Evolutionary conservation across 2,329 filamentous ascomycete genomes (phyloP).

Genomic region (Venturia carpophila): DNA sequence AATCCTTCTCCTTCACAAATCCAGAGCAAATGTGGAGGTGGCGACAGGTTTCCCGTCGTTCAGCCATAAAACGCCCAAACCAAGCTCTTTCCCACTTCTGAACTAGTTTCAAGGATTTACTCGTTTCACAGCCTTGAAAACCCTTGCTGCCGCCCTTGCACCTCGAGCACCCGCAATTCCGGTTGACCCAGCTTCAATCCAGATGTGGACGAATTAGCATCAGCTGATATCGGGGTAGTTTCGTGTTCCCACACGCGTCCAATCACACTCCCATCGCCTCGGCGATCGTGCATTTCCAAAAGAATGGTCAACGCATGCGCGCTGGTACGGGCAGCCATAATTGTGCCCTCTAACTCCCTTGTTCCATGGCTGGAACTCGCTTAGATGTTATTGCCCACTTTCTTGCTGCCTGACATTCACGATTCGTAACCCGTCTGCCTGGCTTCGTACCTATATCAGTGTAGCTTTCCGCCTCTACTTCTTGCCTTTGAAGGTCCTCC

Average conservation of each 20-base stretch:
- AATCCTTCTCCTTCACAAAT: background rate
- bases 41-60: background rate
- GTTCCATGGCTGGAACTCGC: background rate
- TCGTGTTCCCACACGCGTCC: slow-evolving; percentile 3
- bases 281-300: background rate
- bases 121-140: background rate
- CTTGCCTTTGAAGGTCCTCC: background rate
- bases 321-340: background rate
- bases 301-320: background rate
- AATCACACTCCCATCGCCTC: slow-evolving; percentile 9
- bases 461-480: background rate
- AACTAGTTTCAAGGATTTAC: slow-evolving; percentile 4
- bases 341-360: background rate
- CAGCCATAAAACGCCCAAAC: slow-evolving; percentile 1
- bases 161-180: slow-evolving; percentile 6
- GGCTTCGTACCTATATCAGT: slow-evolving; percentile 3
- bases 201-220: background rate
- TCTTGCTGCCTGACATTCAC: slow-evolving; percentile 11
- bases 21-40: background rate
- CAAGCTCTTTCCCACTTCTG: background rate
- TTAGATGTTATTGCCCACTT: background rate
- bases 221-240: background rate
- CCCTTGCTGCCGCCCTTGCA: slow-evolving; percentile 2
- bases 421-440: slow-evolving; percentile 11
- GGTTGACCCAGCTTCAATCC: background rate